Base-by-base conservation (phyloP, 768 basidiomycete genomes). In the Phlegmacium glaucopus region DNA sequence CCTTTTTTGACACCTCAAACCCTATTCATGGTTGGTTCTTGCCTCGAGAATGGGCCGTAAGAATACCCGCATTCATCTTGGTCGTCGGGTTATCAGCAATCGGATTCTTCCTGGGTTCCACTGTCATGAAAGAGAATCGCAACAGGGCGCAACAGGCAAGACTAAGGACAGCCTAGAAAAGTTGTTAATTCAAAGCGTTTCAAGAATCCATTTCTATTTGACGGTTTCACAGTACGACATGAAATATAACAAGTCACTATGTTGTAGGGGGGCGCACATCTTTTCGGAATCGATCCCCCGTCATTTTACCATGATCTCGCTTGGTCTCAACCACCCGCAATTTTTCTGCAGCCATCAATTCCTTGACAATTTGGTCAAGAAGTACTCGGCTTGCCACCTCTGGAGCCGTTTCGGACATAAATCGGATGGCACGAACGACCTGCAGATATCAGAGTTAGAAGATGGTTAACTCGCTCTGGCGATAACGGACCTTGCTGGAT, bases 11-110 rank as follows among this genome's bases (percentile, higher is more conserved):
- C 48, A 51, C 74, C 1, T 76, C 80, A 3, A 92, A 82, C 57
- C 79, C 83, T 15, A 71, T 95, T 26, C 90, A 94, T 52, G 54
- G 60, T 36, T 83, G 80, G 67, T 97, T 98, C 64, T 95, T 91
- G 0, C 62, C 89, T 5, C 75, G 94, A 41, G 92, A 96, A 72
- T 97, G 94, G 92, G 94, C 92, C 9, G 74, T 97, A 42, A 80
- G 88, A 15, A 64, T 97, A 39, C 94, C 94, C 32, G 86, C 89
- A 2, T 79, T 91, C 64, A 70, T 94, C 42, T 78, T 98, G 7
- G 75, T 94, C 5, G 60, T 87, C 8, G 94, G 94, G 6, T 68
- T 96, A 30, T 74, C 83, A n/a, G 84, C 75, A 9, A 86, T 97
- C 34, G 90, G 89, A 9, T 59, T 75, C 32, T 92, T 96, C 65